Evolutionary conservation across 2,329 filamentous ascomycete species (phyloP).

Genomic region (Trichoderma oligosporum): DNA sequence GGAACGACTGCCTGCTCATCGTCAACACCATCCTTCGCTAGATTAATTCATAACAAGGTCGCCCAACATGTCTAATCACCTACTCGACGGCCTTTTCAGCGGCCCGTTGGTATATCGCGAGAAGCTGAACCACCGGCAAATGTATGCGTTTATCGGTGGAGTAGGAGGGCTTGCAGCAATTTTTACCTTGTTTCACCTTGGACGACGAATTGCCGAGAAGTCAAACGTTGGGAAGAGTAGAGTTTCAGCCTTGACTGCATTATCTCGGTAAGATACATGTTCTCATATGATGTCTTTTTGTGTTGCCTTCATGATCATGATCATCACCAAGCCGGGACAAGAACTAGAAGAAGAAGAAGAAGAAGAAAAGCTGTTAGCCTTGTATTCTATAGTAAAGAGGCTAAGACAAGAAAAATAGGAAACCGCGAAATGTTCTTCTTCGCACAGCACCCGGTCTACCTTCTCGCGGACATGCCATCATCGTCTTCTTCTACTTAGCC

Average conservation of each 20-base stretch:
- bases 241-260: background rate
- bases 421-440: conserved; percentile 28
- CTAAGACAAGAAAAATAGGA: conserved; percentile 23
- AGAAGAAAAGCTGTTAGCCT: no score
- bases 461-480: conserved; percentile 33
- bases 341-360: background rate
- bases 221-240: background rate
- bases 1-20: background rate
- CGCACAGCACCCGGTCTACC: conserved; percentile 29
- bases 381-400: background rate
- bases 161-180: conserved; percentile 13
- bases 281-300: background rate
- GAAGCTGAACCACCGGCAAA: conserved; percentile 8
- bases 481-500: conserved; percentile 31
- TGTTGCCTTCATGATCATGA: background rate
- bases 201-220: conserved; percentile 10
- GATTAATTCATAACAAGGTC: background rate
- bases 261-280: conserved; percentile 15
- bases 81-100: no score
- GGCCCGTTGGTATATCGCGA: background rate
- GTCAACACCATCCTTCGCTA: background rate
- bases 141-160: conserved; percentile 14
- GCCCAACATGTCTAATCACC: background rate
- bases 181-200: conserved; percentile 18
- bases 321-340: background rate